A percentile compares a stretch with the other conserved stretches of the same genome.
phyloP scores from a whole-genome alignment of 2,329 filamentous ascomycete species.

The Colletotrichum lupini region DNA sequence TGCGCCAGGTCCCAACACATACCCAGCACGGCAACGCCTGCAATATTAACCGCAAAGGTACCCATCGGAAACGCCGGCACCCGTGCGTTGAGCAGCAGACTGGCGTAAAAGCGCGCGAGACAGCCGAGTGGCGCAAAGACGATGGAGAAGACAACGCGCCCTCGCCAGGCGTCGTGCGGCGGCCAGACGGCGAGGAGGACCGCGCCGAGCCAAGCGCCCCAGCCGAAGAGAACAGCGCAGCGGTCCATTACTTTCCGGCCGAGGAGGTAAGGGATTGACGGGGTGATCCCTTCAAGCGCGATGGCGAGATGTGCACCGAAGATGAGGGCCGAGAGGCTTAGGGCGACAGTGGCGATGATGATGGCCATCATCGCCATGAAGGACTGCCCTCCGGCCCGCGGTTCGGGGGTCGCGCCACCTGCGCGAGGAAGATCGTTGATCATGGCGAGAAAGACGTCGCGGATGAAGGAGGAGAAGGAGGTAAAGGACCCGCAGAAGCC shows the following conservation, averaged over 20 bases:
- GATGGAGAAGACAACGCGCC: constrained; percentile 78
- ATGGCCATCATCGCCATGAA: constrained; percentile 85
- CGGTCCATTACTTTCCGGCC: constrained; percentile 73
- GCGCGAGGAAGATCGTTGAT: constrained; percentile 73
- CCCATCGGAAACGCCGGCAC: constrained; percentile 80
- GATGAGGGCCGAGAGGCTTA: constrained; percentile 77
- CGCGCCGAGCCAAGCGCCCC: constrained; percentile 82
- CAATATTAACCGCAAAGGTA: constrained; percentile 84
- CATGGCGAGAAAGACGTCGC: constrained; percentile 82
- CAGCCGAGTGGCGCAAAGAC: constrained; percentile 87
- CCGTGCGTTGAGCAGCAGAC: constrained; percentile 76
- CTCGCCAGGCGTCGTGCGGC: constrained; percentile 80
- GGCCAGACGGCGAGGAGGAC: constrained; percentile 78
- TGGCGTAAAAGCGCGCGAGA: constrained; percentile 78
- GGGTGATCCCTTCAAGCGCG: constrained; percentile 66
- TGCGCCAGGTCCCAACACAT: constrained; percentile 85
- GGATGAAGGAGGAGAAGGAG: constrained; percentile 87
- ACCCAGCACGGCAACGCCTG: constrained; percentile 79
- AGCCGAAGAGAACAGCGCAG: constrained; percentile 71
- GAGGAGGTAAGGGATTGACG: constrained; percentile 67
- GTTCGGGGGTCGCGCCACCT: constrained; percentile 45
- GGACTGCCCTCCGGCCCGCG: constrained; percentile 79
- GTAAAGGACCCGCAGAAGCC: constrained; percentile 93
- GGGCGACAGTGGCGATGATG: constrained; percentile 75
- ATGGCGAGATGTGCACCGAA: constrained; percentile 81